Evolutionary conservation across 1,139 yeast species (phyloP).

Genomic region (Arxiozyma slooffiae): DNA sequence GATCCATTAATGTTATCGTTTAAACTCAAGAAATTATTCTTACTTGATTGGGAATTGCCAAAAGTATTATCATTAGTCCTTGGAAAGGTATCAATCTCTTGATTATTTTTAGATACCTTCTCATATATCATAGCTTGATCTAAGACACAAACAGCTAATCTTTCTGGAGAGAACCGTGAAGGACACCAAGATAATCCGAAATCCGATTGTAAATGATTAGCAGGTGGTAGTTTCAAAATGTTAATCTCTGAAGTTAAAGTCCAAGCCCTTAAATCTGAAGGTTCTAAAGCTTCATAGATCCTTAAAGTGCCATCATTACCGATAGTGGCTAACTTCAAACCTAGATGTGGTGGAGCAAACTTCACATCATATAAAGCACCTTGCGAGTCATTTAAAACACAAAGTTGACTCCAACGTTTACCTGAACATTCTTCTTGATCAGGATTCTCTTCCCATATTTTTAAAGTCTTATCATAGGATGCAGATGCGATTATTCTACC

Average conservation of each 20-base stretch:
- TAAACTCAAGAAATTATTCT: no score
- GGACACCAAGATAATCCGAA: constrained; percentile 93
- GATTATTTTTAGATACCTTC: constrained; percentile 35
- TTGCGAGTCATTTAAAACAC: constrained; percentile 70
- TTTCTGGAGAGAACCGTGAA: constrained; percentile 71
- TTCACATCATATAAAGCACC: constrained; percentile 86
- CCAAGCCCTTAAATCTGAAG: constrained; percentile 79
- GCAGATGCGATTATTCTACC: constrained; percentile 82
- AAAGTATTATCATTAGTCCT: neutral
- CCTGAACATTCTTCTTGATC: constrained; percentile 70
- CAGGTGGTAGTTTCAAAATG: constrained; percentile 61
- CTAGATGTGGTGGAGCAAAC: constrained; percentile 82
- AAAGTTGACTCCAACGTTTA: constrained; percentile 67
- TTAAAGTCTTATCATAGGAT: constrained; percentile 80
- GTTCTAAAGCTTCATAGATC: constrained; percentile 82
- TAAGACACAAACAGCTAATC: constrained; percentile 72
- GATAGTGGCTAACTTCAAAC: constrained; percentile 74
- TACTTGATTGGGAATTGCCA: neutral
- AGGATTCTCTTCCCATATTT: constrained; percentile 83
- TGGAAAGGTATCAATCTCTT: neutral
- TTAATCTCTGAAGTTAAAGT: constrained; percentile 61
- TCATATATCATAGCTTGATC: constrained; percentile 79
- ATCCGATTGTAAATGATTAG: constrained; percentile 74
- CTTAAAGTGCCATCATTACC: constrained; percentile 86
- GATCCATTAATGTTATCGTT: neutral